These are phyloP conservation scores for Rosa lucieae DNA, from an alignment of 306 rosid species.

Conservation along the genomic window DNA sequence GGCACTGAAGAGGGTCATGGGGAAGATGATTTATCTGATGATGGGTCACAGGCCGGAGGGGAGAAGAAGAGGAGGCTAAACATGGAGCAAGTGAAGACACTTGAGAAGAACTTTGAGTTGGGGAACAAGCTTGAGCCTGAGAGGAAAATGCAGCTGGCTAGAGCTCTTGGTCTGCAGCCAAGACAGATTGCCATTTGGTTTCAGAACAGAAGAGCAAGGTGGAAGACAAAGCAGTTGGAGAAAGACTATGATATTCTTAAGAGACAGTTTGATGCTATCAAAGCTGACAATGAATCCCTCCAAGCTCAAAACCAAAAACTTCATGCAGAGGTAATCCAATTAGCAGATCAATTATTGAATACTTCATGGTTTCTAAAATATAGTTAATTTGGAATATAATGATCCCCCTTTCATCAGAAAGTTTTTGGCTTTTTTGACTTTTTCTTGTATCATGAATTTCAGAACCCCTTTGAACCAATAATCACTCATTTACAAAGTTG, in stretches of 20 bases:
- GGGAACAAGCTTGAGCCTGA: conserved; percentile 96
- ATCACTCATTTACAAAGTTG: conserved; percentile 36
- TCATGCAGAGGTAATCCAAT: conserved; percentile 65
- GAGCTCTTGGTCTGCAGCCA: conserved; percentile 85
- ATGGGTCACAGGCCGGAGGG: conserved; percentile 83
- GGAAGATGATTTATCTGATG: conserved; percentile 79
- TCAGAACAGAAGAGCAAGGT: conserved; percentile 91
- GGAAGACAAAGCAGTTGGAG: conserved; percentile 96
- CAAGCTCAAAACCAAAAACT: conserved; percentile 80
- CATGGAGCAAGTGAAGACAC: conserved; percentile 90
- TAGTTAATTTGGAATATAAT: conserved; percentile 28
- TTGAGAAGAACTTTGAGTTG: conserved; percentile 90
- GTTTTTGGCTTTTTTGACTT: conserved; percentile 39
- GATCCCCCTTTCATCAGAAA: conserved; percentile 20
- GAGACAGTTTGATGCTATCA: conserved; percentile 72
- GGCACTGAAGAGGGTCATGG: conserved; percentile 69
- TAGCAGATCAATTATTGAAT: conserved; percentile 6
- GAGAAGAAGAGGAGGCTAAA: conserved; percentile 92
- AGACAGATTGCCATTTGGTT: conserved; percentile 95
- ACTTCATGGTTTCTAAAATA: conserved; percentile 21
- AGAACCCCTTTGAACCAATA: conserved; percentile 38
- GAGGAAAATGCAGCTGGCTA: conserved; percentile 92
- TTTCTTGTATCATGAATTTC: conserved; percentile 28
- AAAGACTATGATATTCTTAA: conserved; percentile 85
- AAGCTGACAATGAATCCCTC: conserved; percentile 72